Conservation (phyloP, 805 yeast species). For the Nakazawaea wickerhamii region DNA sequence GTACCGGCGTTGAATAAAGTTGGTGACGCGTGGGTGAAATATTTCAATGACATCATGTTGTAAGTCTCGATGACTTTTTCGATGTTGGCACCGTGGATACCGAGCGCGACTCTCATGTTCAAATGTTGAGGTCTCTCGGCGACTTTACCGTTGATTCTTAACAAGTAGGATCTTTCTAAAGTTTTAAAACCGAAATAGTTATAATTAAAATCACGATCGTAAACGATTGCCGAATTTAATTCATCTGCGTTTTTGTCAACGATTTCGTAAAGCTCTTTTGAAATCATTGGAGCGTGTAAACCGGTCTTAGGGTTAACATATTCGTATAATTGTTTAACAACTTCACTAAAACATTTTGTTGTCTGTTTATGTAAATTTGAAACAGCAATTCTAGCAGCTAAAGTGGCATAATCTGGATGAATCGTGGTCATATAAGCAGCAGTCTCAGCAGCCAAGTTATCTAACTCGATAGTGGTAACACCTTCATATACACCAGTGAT, state of each 20-base stretch:
- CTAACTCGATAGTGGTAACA: slow-evolving; percentile 37
- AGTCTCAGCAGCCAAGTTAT: slow-evolving; percentile 72
- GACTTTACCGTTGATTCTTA: slow-evolving; percentile 57
- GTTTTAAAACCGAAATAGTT: slow-evolving; percentile 91
- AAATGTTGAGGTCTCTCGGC: slow-evolving; percentile 91
- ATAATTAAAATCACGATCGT: slow-evolving; percentile 68
- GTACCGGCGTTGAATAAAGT: slow-evolving; percentile 94
- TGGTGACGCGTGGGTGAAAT: slow-evolving; percentile 93
- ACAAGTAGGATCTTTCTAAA: slow-evolving; percentile 78
- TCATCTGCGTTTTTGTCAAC: slow-evolving; percentile 54
- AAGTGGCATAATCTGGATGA: slow-evolving; percentile 88
- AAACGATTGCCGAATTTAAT: slow-evolving; percentile 64
- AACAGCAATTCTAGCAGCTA: slow-evolving; percentile 88
- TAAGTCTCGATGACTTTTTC: slow-evolving; percentile 74
- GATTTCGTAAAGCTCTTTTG: slow-evolving; percentile 50
- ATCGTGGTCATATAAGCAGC: slow-evolving; percentile 92
- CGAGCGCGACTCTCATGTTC: slow-evolving; percentile 87
- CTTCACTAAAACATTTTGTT: slow-evolving; percentile 69
- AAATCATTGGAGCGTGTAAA: slow-evolving; percentile 55
- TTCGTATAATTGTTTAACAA: slow-evolving; percentile 55
- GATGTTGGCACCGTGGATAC: slow-evolving; percentile 73
- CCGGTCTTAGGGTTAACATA: slow-evolving; percentile 71
- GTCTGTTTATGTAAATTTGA: slow-evolving; percentile 82
- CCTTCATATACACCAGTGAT: slow-evolving; percentile 44
- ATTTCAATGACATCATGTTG: slow-evolving; percentile 78